Evolutionary conservation across 371 early-diverging fungal species (phyloP).

Genomic region (Rhizopus sp.): DNA sequence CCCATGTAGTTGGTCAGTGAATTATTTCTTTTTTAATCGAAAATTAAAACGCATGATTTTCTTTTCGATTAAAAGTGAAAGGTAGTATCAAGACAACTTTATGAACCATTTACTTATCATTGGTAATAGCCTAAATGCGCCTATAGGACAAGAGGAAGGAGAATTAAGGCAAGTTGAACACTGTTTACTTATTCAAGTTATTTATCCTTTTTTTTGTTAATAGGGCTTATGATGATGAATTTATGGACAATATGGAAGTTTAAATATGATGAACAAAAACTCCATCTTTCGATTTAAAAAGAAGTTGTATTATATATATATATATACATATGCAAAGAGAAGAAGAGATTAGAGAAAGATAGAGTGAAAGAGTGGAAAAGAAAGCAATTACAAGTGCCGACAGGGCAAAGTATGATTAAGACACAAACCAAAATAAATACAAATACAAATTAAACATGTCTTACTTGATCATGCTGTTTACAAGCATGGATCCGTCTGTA

Average conservation of each 20-base stretch:
- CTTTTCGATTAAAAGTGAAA: conserved; percentile 84
- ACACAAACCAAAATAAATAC: too few relatives aligned
- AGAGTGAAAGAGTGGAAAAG: too few relatives aligned
- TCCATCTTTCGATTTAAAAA: too few relatives aligned
- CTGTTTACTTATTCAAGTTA: conserved; percentile 2
- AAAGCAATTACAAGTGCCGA: too few relatives aligned
- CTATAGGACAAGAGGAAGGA: conserved; percentile 32
- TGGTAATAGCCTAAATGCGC: conserved; percentile 37
- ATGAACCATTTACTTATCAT: background rate
- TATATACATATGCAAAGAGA: too few relatives aligned
- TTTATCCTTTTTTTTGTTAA: conserved; percentile 6
- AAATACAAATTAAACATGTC: too few relatives aligned
- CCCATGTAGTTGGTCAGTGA: conserved; percentile 80
- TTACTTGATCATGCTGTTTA: too few relatives aligned
- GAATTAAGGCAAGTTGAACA: conserved; percentile 19
- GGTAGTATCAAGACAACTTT: conserved; percentile 44
- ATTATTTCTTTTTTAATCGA: conserved; percentile 93
- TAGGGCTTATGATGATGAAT: conserved; percentile 39
- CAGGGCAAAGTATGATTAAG: too few relatives aligned
- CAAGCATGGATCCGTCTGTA: too few relatives aligned
- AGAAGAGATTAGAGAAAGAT: too few relatives aligned
- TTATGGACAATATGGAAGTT: conserved; percentile 49
- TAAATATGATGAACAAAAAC: background rate
- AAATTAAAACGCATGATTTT: conserved; percentile 88
- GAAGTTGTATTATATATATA: too few relatives aligned